These are phyloP conservation scores for Diplodia scrobiculata DNA, from an alignment of 2,329 filamentous ascomycete species.

Conservation along the genomic window DNA sequence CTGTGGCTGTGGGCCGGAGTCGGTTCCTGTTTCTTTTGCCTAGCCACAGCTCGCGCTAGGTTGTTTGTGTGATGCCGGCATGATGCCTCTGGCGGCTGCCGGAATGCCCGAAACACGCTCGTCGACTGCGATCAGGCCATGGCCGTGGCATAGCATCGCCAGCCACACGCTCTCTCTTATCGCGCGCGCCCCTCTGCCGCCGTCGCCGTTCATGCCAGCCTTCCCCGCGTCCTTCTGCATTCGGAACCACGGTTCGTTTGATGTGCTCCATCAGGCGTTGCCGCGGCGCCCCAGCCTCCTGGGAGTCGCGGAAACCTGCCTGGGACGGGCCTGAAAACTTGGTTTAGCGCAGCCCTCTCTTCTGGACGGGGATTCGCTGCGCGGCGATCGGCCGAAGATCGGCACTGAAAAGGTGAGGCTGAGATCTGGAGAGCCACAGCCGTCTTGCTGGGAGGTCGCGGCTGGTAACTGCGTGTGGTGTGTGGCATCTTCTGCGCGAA, in stretches of 20 bases:
- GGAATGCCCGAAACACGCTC: too few relatives aligned
- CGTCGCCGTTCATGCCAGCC: background rate
- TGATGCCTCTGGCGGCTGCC: too few relatives aligned
- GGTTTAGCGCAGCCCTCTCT: background rate
- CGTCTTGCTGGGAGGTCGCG: background rate
- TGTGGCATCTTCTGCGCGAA: background rate
- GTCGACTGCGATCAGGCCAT: too few relatives aligned
- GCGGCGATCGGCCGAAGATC: slow-evolving; percentile 1
- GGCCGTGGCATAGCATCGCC: too few relatives aligned
- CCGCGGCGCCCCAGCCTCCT: background rate
- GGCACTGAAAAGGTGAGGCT: background rate
- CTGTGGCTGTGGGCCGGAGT: slow-evolving; percentile 9
- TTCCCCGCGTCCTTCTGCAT: slow-evolving; percentile 24
- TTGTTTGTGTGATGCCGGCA: too few relatives aligned
- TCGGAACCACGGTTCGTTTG: slow-evolving; percentile 9
- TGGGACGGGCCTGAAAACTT: background rate
- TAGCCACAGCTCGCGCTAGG: background rate
- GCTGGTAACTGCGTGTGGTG: background rate
- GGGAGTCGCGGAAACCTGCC: background rate
- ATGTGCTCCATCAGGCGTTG: background rate
- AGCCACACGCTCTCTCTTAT: background rate
- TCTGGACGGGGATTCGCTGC: background rate
- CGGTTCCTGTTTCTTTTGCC: background rate
- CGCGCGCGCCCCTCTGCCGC: background rate
- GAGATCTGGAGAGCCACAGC: background rate